phyloP scores from a whole-genome alignment of 495 filamentous ascomycete species.

The Penicillium steckii region DNA sequence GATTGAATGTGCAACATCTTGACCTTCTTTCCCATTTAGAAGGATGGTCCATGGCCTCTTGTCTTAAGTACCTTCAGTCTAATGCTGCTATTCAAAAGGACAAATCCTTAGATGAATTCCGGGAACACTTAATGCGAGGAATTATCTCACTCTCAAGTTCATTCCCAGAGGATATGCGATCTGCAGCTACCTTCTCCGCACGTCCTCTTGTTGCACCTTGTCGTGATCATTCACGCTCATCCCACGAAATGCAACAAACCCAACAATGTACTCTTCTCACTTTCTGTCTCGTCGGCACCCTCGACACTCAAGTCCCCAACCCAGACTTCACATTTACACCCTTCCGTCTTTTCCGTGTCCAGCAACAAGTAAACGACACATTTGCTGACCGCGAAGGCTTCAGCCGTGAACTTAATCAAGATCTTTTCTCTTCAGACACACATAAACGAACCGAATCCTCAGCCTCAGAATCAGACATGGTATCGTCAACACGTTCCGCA shows the following conservation, averaged over 20 bases:
- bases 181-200: slow-evolving; percentile 47
- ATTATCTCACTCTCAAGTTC: slow-evolving; percentile 41
- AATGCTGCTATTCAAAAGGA: slow-evolving; percentile 28
- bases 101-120: slow-evolving; percentile 38
- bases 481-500: slow-evolving; percentile 25
- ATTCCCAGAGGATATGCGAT: slow-evolving; percentile 47
- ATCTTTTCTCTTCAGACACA: slow-evolving; percentile 30
- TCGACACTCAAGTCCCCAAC: slow-evolving; percentile 42
- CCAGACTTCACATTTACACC: slow-evolving; percentile 47
- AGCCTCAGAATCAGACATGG: slow-evolving; percentile 24
- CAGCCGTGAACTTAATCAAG: slow-evolving; percentile 39
- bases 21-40: slow-evolving; percentile 58
- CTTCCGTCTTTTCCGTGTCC: slow-evolving; percentile 54
- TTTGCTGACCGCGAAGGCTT: slow-evolving; percentile 52
- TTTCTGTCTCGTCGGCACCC: slow-evolving; percentile 56
- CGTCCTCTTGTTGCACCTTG: slow-evolving; percentile 47
- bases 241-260: slow-evolving; percentile 21
- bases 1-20: slow-evolving; percentile 57
- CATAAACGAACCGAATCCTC: slow-evolving; percentile 27
- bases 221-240: slow-evolving; percentile 15
- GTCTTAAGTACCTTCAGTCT: slow-evolving; percentile 47
- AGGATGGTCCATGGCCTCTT: slow-evolving; percentile 51
- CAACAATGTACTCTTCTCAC: slow-evolving; percentile 40
- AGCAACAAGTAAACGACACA: slow-evolving; percentile 54
- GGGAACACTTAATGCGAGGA: slow-evolving; percentile 36